Conservation (phyloP, 2,329 filamentous ascomycete genomes). For the Diplocarpon rosae region DNA sequence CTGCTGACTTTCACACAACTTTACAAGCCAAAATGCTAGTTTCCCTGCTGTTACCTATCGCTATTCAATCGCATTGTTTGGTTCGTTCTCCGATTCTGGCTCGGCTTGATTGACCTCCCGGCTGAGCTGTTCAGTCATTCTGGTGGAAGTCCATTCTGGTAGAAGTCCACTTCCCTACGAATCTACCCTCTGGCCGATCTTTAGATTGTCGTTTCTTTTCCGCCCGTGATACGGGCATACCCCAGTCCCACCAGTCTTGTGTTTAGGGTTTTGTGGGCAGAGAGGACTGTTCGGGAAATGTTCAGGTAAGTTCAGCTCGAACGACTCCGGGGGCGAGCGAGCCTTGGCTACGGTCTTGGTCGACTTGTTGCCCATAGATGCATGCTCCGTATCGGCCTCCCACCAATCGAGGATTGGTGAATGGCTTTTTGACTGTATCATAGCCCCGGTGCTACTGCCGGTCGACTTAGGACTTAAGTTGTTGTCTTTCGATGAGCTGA, state of each 20-base stretch:
- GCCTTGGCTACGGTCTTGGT: background rate
- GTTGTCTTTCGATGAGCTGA: constrained; percentile 8
- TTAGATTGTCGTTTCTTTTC: constrained; percentile 19
- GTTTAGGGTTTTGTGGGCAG: constrained; percentile 32
- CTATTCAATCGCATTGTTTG: background rate
- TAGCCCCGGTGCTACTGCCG: background rate
- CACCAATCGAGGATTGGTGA: constrained; percentile 3
- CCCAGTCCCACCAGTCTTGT: constrained; percentile 29
- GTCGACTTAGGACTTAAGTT: background rate
- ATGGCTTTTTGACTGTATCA: background rate
- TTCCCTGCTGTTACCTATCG: background rate
- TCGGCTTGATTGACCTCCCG: too few species aligned
- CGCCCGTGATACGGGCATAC: constrained; percentile 33
- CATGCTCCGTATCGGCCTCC: constrained; percentile 12
- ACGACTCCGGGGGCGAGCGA: constrained; percentile 8
- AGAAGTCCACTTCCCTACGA: background rate
- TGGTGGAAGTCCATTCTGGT: too few species aligned
- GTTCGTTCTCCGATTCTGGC: too few species aligned
- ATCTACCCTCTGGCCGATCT: constrained; percentile 24
- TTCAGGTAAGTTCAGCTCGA: constrained; percentile 33
- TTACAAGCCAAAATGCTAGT: background rate
- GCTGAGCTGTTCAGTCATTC: background rate
- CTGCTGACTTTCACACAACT: background rate
- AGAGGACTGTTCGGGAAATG: constrained; percentile 33
- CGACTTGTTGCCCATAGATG: constrained; percentile 6